Percentiles rank a stretch among this genome's conserved stretches.
phyloP scores from a whole-genome alignment of 768 basidiomycete genomes.

The Lactifluus pinguis region DNA sequence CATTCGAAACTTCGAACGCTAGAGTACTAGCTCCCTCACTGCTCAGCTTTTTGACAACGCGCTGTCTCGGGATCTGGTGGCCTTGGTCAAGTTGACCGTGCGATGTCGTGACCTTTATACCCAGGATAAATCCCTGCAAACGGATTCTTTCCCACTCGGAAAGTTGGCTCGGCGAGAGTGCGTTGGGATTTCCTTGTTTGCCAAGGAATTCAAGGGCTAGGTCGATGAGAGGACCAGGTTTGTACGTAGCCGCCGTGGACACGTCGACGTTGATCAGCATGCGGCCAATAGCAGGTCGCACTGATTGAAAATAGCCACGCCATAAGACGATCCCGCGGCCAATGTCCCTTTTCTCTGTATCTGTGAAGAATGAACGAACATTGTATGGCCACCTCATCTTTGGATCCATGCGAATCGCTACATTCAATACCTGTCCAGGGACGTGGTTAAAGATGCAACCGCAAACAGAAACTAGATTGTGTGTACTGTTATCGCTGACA shows the following conservation, averaged over 20 bases:
- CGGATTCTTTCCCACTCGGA: constrained; percentile 42
- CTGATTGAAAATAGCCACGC: constrained; percentile 77
- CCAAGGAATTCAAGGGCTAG: constrained; percentile 51
- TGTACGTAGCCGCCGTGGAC: constrained; percentile 67
- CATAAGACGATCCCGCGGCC: constrained; percentile 61
- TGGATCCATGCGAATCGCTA: constrained; percentile 68
- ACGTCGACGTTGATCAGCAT: constrained; percentile 74
- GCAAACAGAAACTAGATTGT: background rate
- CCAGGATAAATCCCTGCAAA: constrained; percentile 47
- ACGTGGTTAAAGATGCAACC: background rate
- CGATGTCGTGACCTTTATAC: constrained; percentile 40
- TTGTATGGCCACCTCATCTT: constrained; percentile 63
- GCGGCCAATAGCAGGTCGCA: constrained; percentile 54
- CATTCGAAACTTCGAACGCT: constrained; percentile 49
- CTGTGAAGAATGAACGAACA: constrained; percentile 63
- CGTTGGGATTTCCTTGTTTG: constrained; percentile 23
- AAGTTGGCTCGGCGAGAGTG: constrained; percentile 35
- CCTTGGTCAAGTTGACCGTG: constrained; percentile 16
- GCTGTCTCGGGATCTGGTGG: constrained; percentile 26
- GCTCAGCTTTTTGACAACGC: constrained; percentile 55
- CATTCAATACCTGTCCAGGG: constrained; percentile 51
- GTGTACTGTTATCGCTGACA: constrained; percentile 56
- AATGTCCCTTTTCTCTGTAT: constrained; percentile 42
- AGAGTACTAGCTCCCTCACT: constrained; percentile 42
- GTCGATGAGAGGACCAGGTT: constrained; percentile 46